These are phyloP conservation scores for Fraxinus angustifolia DNA, from an alignment of 305 asterid genomes.

Conservation along the genomic window DNA sequence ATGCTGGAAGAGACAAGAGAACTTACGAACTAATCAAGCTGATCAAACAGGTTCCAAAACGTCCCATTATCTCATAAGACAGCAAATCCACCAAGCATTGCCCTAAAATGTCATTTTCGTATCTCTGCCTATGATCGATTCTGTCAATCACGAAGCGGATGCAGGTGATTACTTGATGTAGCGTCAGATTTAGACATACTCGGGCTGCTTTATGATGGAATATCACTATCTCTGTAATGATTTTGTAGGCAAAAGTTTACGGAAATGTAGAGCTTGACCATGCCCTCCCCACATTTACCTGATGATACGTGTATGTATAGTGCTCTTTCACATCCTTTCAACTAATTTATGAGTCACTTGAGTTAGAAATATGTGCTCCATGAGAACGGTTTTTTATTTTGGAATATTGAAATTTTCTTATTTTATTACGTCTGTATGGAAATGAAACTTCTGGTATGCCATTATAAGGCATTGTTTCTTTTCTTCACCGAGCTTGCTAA, in stretches of 20 bases:
- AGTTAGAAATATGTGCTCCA: background rate
- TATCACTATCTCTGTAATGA: background rate
- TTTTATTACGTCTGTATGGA: background rate
- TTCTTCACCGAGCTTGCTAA: background rate
- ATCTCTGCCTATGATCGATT: background rate
- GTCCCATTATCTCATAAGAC: background rate
- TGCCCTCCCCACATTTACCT: background rate
- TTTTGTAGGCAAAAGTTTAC: background rate
- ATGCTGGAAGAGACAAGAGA: conserved; percentile 59
- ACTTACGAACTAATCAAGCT: conserved; percentile 81
- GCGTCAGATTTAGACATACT: background rate
- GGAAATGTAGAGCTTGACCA: background rate
- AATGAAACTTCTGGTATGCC: background rate
- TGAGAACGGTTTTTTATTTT: background rate
- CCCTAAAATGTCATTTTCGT: background rate
- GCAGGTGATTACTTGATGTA: background rate
- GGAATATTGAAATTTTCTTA: no score
- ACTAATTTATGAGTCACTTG: background rate
- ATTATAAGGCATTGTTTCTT: background rate
- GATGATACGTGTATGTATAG: background rate
- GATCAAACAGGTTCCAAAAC: conserved; percentile 40
- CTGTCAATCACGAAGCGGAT: background rate
- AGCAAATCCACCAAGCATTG: background rate
- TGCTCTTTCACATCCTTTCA: background rate
- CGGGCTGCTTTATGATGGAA: background rate